A percentile compares a stretch with the other conserved stretches of the same genome.
Evolutionary conservation across 768 basidiomycete species (phyloP).

Genomic region (Rhodocollybia butyracea): DNA sequence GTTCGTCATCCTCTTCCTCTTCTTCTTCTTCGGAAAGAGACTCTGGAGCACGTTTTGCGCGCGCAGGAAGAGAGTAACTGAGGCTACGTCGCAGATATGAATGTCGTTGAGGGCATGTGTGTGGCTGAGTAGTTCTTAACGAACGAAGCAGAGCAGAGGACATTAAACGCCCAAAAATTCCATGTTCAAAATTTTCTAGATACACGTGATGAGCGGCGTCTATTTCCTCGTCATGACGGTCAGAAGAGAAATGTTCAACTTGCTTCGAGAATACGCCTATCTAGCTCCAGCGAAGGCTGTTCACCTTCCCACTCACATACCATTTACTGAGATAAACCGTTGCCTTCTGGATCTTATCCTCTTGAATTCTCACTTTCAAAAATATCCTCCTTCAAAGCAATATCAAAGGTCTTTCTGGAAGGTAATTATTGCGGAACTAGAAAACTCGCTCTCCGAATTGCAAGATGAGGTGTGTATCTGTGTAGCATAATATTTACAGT

Average conservation of each 20-base stretch:
- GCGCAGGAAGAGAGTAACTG: slow-evolving; percentile 18
- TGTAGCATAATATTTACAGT: not conserved
- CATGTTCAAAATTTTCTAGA: not conserved
- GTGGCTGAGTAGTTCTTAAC: slow-evolving; percentile 25
- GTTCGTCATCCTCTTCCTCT: not conserved
- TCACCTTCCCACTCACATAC: slow-evolving; percentile 34
- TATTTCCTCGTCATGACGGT: too few relatives aligned
- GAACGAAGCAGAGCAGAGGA: slow-evolving; percentile 19
- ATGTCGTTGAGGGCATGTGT: slow-evolving; percentile 21
- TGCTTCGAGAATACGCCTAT: slow-evolving; percentile 52
- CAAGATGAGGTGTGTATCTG: slow-evolving; percentile 42
- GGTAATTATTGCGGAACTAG: slow-evolving; percentile 56
- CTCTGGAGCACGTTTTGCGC: slow-evolving; percentile 22
- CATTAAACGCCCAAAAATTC: slow-evolving; percentile 4
- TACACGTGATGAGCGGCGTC: too few relatives aligned
- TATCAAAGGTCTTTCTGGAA: slow-evolving; percentile 76
- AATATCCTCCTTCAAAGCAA: slow-evolving; percentile 59
- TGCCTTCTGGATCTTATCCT: slow-evolving; percentile 53
- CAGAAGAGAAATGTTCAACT: slow-evolving; percentile 32
- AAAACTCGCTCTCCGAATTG: slow-evolving; percentile 28
- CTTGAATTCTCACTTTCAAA: slow-evolving; percentile 45
- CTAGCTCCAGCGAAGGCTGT: slow-evolving; percentile 44
- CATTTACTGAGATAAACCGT: slow-evolving; percentile 41
- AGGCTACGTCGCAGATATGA: slow-evolving; percentile 23
- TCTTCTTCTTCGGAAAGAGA: slow-evolving; percentile 18